Base-by-base conservation (phyloP, 2,329 filamentous ascomycete species). In the Arthrobotrys sinensis region DNA sequence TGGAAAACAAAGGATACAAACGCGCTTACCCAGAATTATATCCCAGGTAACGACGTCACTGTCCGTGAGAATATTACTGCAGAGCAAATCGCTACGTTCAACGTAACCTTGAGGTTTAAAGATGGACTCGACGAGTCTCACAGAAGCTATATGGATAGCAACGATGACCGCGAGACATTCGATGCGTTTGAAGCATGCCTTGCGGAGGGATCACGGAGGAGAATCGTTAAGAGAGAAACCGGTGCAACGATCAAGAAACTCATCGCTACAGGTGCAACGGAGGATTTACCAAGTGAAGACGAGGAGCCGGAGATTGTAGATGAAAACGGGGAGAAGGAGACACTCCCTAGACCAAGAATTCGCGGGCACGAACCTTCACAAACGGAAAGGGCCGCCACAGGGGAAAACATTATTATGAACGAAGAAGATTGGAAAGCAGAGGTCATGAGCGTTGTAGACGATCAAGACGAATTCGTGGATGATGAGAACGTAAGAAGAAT, bases 121-220 rank as follows among this genome's bases (percentile, higher is more conserved):
- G 91, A 94, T 0, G 95, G 95, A 12, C 97, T 93, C 60, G 94
- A 97, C 83, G 90, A 93, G 67, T 92, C 93, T 16, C 96, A 98
- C 83, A 88, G 93, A 80, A 88, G 87, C 0, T 97, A 97, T 81
- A 91, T 97, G 21, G 89, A 90, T 57, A 93, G 96, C 84, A 97
- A 97, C 82, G 91, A 97, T 83, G 91, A 92, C 0, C 91, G 95
- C 36, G 96, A 98, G 86, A 97, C 94, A 0, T 97, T 93, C 80
- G 95, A 98, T 85, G 92, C 92, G 0, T 98, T 94, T 93, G 94
- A 97, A 84, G 93, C 94, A 0, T 97, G 95, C 83, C 89, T 92
- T 46, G 90, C 93, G 0, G 94, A 98, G 84, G 95, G 95, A 11
- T 93, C 97, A 0, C 90, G 96, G 1, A 85, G 87, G 12, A 88